Evolutionary conservation across 2,329 filamentous ascomycete genomes (phyloP), one percentile per base, ranked within the genome.

Genomic region (Alternaria conjuncta): DNA sequence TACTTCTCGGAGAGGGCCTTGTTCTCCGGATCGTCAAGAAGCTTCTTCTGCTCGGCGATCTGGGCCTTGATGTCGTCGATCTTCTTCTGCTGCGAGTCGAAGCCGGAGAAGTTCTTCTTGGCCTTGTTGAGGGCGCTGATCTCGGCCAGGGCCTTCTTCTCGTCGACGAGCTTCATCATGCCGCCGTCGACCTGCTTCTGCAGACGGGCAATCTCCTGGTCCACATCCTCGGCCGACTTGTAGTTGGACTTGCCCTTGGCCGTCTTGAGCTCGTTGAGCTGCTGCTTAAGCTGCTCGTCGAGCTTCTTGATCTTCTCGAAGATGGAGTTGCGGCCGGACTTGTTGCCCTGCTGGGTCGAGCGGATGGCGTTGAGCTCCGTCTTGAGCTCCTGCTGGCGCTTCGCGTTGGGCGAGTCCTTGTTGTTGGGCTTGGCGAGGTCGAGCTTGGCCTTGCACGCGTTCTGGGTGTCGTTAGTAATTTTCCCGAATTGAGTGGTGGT

Each of bases 131-230:
- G 84, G 79, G 84, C 90, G 53, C 91, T 92, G 73, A 97, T 90
- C 75, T 97, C 93, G 55, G 87, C 84, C 20, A 98, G 86, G 9
- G 93, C 90, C 87, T 97, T 98, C 86, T 93, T 96, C 88, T 98
- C 96, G 74, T 99, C 96, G 11, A 98, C 96, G 55, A 99, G 85
- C 84, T 94, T 97, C 91, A 99, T 94, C 79, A 88, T 91, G 69
- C 95, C 95, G 36, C 89, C 88, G 80, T 97, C 92, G 73, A 98
- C 94, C 79, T 95, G 88, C 82, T 90, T 90, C 71, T 97, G 92
- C 57, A 97, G 89, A 56, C 86, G 86, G 64, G 88, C 87, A 73
- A 98, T 96, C 82, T 96, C 89, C 67, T 86, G 86, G 80, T 98
- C 93, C 69, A 99, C 84, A 67, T 98, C 96, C 61, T 97, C 94